Conservation (phyloP, 495 filamentous ascomycete genomes). For the Jackrogersella minutella region DNA sequence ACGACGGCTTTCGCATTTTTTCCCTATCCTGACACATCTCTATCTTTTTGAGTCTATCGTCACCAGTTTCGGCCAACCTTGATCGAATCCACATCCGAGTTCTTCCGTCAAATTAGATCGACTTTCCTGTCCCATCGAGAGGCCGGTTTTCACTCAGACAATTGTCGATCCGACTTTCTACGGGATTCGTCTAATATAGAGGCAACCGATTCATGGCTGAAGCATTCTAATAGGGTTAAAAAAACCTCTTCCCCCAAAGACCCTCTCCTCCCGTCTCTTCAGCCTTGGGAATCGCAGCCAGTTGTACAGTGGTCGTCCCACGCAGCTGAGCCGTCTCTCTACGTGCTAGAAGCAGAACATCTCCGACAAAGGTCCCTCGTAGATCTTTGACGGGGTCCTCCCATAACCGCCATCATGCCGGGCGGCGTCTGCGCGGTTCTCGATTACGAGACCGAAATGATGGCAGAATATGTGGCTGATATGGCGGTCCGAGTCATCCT, state of each 20-base stretch:
- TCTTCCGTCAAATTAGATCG: not conserved
- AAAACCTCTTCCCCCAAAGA: slow-evolving; percentile 32
- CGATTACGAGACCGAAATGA: slow-evolving; percentile 98
- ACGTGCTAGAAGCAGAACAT: slow-evolving; percentile 55
- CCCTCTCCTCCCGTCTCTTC: slow-evolving; percentile 50
- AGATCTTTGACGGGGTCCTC: slow-evolving; percentile 44
- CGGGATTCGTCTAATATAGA: not conserved
- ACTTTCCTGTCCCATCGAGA: slow-evolving; percentile 1
- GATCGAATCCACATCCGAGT: not conserved
- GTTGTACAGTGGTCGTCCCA: slow-evolving; percentile 39
- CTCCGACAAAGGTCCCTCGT: slow-evolving; percentile 31
- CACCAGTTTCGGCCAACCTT: not conserved
- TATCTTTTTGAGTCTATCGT: slow-evolving; percentile 1
- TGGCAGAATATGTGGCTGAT: slow-evolving; percentile 97
- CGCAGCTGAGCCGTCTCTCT: slow-evolving; percentile 43
- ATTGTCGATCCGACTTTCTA: not conserved
- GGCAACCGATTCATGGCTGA: slow-evolving; percentile 54
- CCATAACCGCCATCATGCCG: slow-evolving; percentile 54
- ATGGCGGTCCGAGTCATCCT: slow-evolving; percentile 85
- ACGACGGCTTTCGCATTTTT: slow-evolving; percentile 24
- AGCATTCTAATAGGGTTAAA: slow-evolving; percentile 51
- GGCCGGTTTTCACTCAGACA: not conserved
- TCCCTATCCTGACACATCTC: slow-evolving; percentile 12
- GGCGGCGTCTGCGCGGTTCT: slow-evolving; percentile 95
- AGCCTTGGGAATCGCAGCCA: slow-evolving; percentile 46